phyloP scores from a whole-genome alignment of 1,284 basidiomycete genomes.

The Apiotrichum gracile region DNA sequence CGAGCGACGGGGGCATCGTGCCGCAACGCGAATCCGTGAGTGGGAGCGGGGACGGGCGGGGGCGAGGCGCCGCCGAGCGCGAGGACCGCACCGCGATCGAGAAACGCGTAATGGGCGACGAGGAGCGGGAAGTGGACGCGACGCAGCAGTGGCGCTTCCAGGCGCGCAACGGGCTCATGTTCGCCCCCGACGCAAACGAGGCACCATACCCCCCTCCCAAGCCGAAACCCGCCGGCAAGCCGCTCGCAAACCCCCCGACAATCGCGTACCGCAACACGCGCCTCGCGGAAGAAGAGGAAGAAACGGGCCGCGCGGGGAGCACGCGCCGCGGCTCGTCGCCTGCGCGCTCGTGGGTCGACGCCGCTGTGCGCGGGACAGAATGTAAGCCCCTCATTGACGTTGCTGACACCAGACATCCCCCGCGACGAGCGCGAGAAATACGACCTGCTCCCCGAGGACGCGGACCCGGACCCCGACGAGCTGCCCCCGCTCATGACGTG shows the following conservation, averaged over 20 bases:
- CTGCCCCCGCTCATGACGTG: constrained; percentile 88
- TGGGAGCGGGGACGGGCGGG: constrained; percentile 29
- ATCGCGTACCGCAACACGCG: constrained; percentile 76
- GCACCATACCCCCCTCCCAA: constrained; percentile 58
- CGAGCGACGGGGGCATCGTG: constrained; percentile 37
- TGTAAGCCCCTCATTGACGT: constrained; percentile 36
- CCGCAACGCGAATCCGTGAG: constrained; percentile 34
- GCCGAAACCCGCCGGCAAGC: neutral
- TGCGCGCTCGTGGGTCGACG: constrained; percentile 75
- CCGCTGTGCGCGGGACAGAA: constrained; percentile 69
- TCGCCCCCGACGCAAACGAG: constrained; percentile 77
- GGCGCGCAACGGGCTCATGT: constrained; percentile 84
- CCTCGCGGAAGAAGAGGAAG: constrained; percentile 58
- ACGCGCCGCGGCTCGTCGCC: constrained; percentile 64
- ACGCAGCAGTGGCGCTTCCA: constrained; percentile 86
- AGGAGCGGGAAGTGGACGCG: constrained; percentile 50
- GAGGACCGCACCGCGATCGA: constrained; percentile 25
- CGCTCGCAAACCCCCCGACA: constrained; percentile 52
- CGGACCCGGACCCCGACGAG: constrained; percentile 60
- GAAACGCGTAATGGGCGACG: constrained; percentile 59
- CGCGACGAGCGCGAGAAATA: neutral
- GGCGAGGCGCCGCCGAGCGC: constrained; percentile 32
- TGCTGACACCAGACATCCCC: constrained; percentile 4
- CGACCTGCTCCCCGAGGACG: constrained; percentile 2
- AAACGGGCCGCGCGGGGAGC: constrained; percentile 49